Percentiles rank a stretch among this genome's conserved stretches.
These are phyloP conservation scores for Kodamaea suecica DNA, from an alignment of 1,139 yeast genomes.

Conservation along the genomic window DNA sequence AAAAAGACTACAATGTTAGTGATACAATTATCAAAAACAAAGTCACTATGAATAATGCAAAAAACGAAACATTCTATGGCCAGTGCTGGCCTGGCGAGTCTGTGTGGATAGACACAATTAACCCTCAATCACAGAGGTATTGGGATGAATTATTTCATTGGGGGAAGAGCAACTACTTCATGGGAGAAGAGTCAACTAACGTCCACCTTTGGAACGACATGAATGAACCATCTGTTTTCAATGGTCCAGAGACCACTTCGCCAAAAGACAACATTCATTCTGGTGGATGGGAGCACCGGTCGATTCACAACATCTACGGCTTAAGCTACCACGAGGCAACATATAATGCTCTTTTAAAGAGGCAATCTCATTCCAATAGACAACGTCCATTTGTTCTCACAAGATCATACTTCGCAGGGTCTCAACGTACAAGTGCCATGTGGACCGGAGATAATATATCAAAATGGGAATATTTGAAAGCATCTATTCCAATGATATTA, in stretches of 20 bases:
- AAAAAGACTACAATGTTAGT: constrained; percentile 65
- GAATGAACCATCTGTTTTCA: constrained; percentile 95
- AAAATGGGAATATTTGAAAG: constrained; percentile 79
- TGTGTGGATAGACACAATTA: constrained; percentile 84
- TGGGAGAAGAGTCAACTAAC: constrained; percentile 55
- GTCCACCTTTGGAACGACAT: constrained; percentile 94
- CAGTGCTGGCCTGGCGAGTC: constrained; percentile 99
- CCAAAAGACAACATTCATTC: constrained; percentile 77
- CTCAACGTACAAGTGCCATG: constrained; percentile 87
- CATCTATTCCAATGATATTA: constrained; percentile 83
- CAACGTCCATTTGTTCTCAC: constrained; percentile 88
- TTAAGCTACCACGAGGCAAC: constrained; percentile 79
- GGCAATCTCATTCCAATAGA: constrained; percentile 45
- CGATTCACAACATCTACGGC: constrained; percentile 85
- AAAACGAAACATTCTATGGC: constrained; percentile 57
- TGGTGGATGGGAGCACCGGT: constrained; percentile 87
- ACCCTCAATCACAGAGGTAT: constrained; percentile 54
- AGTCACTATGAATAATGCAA: constrained; percentile 38
- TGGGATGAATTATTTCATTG: constrained; percentile 50
- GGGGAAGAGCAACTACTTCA: constrained; percentile 23
- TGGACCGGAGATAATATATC: constrained; percentile 99
- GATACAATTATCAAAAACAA: constrained; percentile 41
- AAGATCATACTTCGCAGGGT: constrained; percentile 83
- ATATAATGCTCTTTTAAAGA: constrained; percentile 54
- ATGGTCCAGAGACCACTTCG: constrained; percentile 90